These are phyloP conservation scores for Naganishia onofrii DNA, from an alignment of 768 basidiomycete genomes.

Conservation along the genomic window DNA sequence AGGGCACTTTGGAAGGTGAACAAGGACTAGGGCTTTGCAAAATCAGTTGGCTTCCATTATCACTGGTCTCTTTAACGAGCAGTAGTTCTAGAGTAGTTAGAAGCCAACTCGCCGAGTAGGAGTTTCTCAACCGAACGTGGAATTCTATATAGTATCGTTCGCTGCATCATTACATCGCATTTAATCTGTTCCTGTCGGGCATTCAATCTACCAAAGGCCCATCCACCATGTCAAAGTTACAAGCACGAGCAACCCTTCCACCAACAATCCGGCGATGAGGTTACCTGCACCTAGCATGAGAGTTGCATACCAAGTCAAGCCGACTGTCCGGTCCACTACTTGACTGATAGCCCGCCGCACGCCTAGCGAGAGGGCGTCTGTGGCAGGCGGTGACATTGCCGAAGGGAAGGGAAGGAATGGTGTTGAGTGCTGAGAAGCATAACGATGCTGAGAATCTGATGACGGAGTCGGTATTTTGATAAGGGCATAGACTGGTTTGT, in stretches of 20 bases:
- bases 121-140: background rate
- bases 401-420: conserved; percentile 55
- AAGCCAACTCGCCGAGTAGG: background rate
- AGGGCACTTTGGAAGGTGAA: conserved; percentile 57
- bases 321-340: conserved; percentile 68
- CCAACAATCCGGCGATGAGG: conserved; percentile 23
- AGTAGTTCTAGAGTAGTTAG: background rate
- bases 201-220: conserved; percentile 16
- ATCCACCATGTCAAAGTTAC: conserved; percentile 21
- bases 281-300: conserved; percentile 75
- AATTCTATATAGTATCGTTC: conserved; percentile 1
- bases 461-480: conserved; percentile 59
- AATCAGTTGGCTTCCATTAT: background rate
- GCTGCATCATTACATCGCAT: conserved; percentile 7
- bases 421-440: conserved; percentile 40
- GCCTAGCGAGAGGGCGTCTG: conserved; percentile 4
- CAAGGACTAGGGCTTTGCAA: conserved; percentile 33
- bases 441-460: conserved; percentile 35
- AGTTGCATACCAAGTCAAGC: conserved; percentile 74
- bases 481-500: conserved; percentile 84
- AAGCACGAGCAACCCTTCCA: conserved; percentile 26
- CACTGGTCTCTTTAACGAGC: background rate
- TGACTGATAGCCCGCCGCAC: conserved; percentile 61
- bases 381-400: conserved; percentile 29
- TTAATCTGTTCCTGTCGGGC: background rate